Evolutionary conservation across 2,329 filamentous ascomycete species (phyloP), one percentile per base, ranked within the genome.

Genomic region (Pyrenophora tritici-repentis): DNA sequence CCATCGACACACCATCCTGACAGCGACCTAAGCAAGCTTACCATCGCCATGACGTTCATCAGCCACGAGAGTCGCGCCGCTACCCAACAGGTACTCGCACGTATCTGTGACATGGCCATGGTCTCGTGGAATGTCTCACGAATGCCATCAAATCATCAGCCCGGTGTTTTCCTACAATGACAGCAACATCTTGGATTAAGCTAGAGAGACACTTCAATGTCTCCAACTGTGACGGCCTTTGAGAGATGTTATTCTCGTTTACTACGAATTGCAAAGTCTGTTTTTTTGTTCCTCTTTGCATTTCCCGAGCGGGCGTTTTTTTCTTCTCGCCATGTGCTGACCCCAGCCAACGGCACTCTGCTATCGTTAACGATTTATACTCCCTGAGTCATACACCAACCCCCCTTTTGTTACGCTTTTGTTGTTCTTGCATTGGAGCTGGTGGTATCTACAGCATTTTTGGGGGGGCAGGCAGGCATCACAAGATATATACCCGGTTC

Each of bases 101-200:
- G 78, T 35, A 71, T 80, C 10, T 79, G 77, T 57, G 76, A 77
- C 40, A 80, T 81, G 77, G 75, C 76, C 14, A 72, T 78, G 56
- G 63, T 77, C 36, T 73, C 73, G 4, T 80, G 77, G 78, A 68
- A 62, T 13, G 66, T 68, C 7, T 66, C 67, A 42, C 62, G 70
- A 43, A 42, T 55, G 50, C 49, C 56, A 6, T 18, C 24, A 24
- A 37, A 31, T 26, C 47, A 50, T 34, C 47, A 50, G 36, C 41
- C 42, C 13, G 41, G 41, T n/a, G 47, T 33, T 16, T 50, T 45
- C 22, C 38, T 29, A 17, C 44, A 48, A 52, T 52, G 39, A 47
- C 29, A 34, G 38, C 40, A 36, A 33, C 40, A 36, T 18, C 24
- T 14, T 29, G 26, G 29, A 38, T 17, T 35, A 40, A 26, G 31